These are phyloP conservation scores for Solanum tarijense DNA, from an alignment of 257 asterid genomes.

Conservation along the genomic window DNA sequence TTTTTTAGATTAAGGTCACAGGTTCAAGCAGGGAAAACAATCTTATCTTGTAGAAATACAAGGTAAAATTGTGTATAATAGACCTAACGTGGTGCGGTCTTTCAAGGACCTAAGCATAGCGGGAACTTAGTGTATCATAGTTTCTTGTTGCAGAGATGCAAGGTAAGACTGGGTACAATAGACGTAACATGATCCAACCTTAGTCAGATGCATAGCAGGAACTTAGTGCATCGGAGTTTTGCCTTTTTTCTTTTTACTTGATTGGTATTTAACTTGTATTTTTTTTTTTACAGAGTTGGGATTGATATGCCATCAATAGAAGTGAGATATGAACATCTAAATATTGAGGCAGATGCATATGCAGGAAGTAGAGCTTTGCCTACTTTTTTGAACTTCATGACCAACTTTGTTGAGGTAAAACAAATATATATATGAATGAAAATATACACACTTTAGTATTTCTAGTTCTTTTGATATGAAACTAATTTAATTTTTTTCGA, in stretches of 20 bases:
- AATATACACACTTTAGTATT: neutral
- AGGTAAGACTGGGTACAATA: neutral
- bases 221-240: neutral
- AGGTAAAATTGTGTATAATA: neutral
- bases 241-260: neutral
- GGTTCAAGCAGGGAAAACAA: neutral
- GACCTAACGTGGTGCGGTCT: neutral
- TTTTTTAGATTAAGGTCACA: neutral
- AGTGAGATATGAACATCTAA: conserved; percentile 63
- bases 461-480: neutral
- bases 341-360: conserved; percentile 46
- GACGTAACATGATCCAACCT: neutral
- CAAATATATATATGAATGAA: neutral
- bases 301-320: conserved; percentile 60
- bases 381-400: conserved; percentile 36
- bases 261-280: neutral
- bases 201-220: neutral
- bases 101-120: neutral
- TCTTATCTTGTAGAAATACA: neutral
- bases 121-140: neutral
- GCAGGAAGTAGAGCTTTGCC: conserved; percentile 50
- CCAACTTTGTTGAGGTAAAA: conserved; percentile 44
- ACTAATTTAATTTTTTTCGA: neutral
- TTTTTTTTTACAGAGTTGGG: conserved; percentile 33
- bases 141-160: neutral